Percentiles rank a stretch among this genome's conserved stretches.
These are phyloP conservation scores for Tephrocybe sp. DNA, from an alignment of 768 basidiomycete genomes.

Conservation along the genomic window DNA sequence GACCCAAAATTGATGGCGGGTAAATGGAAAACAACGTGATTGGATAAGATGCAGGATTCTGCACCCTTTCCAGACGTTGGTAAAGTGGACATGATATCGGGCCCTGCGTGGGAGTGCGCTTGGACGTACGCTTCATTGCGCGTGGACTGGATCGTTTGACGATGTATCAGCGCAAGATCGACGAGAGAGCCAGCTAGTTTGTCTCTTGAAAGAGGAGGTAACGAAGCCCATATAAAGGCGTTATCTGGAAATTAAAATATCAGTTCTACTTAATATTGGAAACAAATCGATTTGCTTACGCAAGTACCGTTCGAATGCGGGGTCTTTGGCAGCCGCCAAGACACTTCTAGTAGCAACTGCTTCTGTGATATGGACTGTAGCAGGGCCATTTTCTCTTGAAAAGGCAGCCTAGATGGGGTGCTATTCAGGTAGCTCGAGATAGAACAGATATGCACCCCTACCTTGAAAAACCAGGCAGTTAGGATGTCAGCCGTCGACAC, in stretches of 20 bases:
- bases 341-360: background rate
- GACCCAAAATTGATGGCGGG: slow-evolving; percentile 5
- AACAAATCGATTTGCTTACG: slow-evolving; percentile 1
- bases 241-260: background rate
- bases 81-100: background rate
- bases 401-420: background rate
- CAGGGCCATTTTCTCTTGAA: background rate
- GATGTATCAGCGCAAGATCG: slow-evolving; percentile 2
- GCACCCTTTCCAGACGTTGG: slow-evolving; percentile 1
- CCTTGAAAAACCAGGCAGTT: slow-evolving; percentile 9
- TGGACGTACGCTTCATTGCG: slow-evolving; percentile 5
- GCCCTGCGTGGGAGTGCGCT: slow-evolving; percentile 1
- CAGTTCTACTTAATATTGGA: background rate
- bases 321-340: background rate
- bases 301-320: too few species aligned
- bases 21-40: slow-evolving; percentile 2
- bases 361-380: background rate
- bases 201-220: slow-evolving; percentile 1
- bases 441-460: too few species aligned
- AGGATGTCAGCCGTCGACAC: slow-evolving; percentile 7
- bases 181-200: slow-evolving; percentile 1
- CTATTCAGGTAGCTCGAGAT: background rate
- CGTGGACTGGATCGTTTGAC: background rate
- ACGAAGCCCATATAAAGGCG: slow-evolving; percentile 4
- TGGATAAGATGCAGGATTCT: slow-evolving; percentile 6